Evolutionary conservation across 495 filamentous ascomycete species (phyloP), one percentile per base, ranked within the genome.

Genomic region (Pyrenopolyporus hunteri): DNA sequence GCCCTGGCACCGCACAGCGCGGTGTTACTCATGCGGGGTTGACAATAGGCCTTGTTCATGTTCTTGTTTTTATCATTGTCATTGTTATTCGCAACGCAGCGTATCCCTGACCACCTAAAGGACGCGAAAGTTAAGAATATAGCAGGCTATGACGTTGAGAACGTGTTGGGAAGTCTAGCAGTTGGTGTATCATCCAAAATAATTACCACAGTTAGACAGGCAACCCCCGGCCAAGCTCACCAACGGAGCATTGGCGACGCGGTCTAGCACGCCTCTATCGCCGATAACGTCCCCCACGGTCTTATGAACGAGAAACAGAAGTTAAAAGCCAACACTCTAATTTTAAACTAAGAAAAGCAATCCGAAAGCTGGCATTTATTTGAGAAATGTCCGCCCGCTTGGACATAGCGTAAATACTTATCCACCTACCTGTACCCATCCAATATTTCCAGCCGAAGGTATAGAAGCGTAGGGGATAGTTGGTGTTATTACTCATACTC

Each of bases 21-120:
- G 22, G 35, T 60, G 51, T 22, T 56, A 29, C 37, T 51, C 29
- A 44, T 61, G 63, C 56, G 63, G 63, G 63, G 63, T 66, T 52
- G 50, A 47, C 50, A 51, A 36, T 59, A 45, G 23, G n/a, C n/a
- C n/a, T 13, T 26, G 46, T 59, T n/a, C n/a, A n/a, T n/a, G n/a
- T n/a, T n/a, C n/a, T n/a, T n/a, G n/a, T n/a, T n/a, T n/a, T n/a
- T n/a, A n/a, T n/a, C n/a, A n/a, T n/a, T n/a, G 55, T 48, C 25
- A 35, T 54, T 55, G 28, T 54, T 44, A 43, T 26, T 32, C 22
- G 17, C 35, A 42, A 54, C 31, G 16, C 20, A 39, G 6, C 16
- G 14, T 33, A 33, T 56, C 44, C 20, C 2, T 22, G 37, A 56
- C n/a, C n/a, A n/a, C n/a, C n/a, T n/a, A n/a, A n/a, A n/a, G 37